Base-by-base conservation (phyloP, 164 flowering plant genomes). In the Kingdonia uniflora region DNA sequence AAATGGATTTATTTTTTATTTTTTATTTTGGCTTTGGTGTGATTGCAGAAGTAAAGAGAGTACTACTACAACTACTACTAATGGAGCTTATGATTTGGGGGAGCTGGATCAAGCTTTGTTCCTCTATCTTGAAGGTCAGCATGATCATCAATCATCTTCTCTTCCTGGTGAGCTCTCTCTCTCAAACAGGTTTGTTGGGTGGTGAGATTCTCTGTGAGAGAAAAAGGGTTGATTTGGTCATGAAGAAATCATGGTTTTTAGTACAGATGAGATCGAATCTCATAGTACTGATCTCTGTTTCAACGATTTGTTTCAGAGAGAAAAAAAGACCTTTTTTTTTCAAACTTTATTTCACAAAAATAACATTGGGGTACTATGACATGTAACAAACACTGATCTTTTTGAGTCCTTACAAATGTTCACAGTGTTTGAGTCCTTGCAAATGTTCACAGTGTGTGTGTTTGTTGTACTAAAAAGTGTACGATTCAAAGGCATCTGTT, bases 101-200 rank as follows among this genome's bases (percentile, higher is more conserved):
- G 99, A 94, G 55, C 61, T 94, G n/a, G 97, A 94, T 74, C 92
- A 83, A 74, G 96, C 99, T 7, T 77, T 94, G 44, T 85, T 85
- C 52, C 82, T 89, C 19, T 89, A 94, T 58, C 77, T 89, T 11
- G 95, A 94, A 59, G 82, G 82, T 43, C 90, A 87, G 52, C 76
- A 79, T 48, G 73, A 73, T 40, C 42, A 50, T 42, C 61, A 51
- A 35, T 39, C 62, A 11, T 59, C 85, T 13, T 24, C 68, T 35
- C 17, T 16, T 14, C 17, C 44, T 10, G 55, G 89, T 82, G 49
- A 66, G 74, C 19, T 50, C 42, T 52, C 37, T 46, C 42, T 55
- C 19, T 41, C 33, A 29, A 14, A 6, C 15, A 25, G 1, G 51
- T 14, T 17, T 16, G 15, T 19, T 25, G n/a, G 29, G 39, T 26